These are phyloP conservation scores for Amphicarpaea edgeworthii DNA, from an alignment of 306 rosid species.

Conservation along the genomic window DNA sequence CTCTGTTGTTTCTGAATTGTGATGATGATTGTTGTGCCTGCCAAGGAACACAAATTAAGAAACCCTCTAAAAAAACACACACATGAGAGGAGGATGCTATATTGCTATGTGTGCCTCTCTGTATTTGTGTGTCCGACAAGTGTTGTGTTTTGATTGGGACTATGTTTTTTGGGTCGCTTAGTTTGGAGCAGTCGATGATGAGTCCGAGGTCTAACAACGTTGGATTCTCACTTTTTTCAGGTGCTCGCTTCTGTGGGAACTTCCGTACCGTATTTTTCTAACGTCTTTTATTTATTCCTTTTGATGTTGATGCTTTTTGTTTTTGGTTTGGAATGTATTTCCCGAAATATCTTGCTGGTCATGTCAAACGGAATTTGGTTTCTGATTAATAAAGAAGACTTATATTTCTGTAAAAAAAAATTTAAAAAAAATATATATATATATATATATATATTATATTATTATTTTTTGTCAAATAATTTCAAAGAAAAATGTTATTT, in stretches of 20 bases:
- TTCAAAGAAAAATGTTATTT: not conserved
- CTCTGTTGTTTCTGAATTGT: conserved; percentile 42
- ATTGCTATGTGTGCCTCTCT: conserved; percentile 25
- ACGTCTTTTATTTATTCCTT: not conserved
- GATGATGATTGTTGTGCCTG: conserved; percentile 31
- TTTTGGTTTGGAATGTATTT: not conserved
- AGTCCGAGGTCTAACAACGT: conserved; percentile 6
- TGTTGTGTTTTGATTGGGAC: conserved; percentile 35
- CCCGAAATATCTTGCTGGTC: not conserved
- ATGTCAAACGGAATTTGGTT: too few relatives aligned
- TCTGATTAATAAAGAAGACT: too few relatives aligned
- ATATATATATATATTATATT: too few relatives aligned
- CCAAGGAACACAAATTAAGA: conserved; percentile 43
- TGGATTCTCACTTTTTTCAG: not conserved
- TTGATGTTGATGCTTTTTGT: not conserved
- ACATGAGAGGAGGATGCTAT: not conserved
- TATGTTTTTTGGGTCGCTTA: not conserved
- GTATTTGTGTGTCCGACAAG: conserved; percentile 31
- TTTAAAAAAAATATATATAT: too few relatives aligned
- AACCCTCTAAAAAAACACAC: conserved; percentile 48
- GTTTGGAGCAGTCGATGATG: conserved; percentile 18
- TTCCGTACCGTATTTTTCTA: conserved; percentile 6
- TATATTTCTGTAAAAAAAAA: too few relatives aligned
- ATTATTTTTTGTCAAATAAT: too few relatives aligned
- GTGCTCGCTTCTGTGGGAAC: conserved; percentile 17